These are phyloP conservation scores for Corchorus capsularis DNA, from an alignment of 345 rosid species.

Conservation along the genomic window DNA sequence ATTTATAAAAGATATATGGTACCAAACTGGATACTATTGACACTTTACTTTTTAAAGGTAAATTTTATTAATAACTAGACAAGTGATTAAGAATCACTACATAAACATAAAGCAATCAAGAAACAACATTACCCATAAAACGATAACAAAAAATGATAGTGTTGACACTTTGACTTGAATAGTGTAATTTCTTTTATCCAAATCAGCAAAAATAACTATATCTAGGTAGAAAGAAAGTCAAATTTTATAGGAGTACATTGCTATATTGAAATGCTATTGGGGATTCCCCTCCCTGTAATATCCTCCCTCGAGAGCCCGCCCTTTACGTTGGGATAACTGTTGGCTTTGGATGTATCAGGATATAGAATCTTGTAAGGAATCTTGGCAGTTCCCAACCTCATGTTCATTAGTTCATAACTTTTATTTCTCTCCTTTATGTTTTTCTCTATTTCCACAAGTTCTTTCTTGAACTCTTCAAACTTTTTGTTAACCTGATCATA, in stretches of 20 bases:
- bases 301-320: background rate
- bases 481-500: constrained; percentile 25
- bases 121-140: no score
- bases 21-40: no score
- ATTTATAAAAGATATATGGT: no score
- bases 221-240: no score
- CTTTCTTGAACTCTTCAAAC: constrained; percentile 37
- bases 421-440: constrained; percentile 47
- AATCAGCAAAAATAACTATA: no score
- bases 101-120: no score
- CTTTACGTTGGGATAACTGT: background rate
- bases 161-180: no score
- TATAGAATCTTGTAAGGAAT: constrained; percentile 48
- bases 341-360: constrained; percentile 37
- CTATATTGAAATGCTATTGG: background rate
- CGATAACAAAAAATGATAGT: no score
- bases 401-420: constrained; percentile 44
- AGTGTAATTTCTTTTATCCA: no score
- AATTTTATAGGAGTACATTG: constrained; percentile 10
- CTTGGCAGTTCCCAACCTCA: constrained; percentile 45
- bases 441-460: constrained; percentile 40
- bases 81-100: no score
- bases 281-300: constrained; percentile 5
- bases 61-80: no score
- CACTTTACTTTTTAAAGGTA: no score